These are phyloP conservation scores for Sphagnum magellanicum DNA, from an alignment of 228 moss, liverwort and hornwort species.

Conservation along the genomic window DNA sequence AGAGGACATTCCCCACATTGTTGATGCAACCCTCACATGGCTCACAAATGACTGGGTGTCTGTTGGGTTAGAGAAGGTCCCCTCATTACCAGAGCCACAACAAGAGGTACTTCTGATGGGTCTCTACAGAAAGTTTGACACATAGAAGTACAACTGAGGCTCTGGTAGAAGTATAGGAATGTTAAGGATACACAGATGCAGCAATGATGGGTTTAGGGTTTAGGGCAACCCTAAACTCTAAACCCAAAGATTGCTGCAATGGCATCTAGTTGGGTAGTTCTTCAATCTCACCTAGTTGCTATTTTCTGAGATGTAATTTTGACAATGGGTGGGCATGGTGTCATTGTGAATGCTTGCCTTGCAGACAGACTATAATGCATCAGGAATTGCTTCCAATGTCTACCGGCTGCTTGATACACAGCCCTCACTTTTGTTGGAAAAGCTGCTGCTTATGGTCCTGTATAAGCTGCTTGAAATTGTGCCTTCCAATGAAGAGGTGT, in stretches of 20 bases:
- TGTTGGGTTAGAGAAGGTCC: slow-evolving; percentile 11
- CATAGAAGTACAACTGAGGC: too few species aligned
- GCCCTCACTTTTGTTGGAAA: slow-evolving; percentile 14
- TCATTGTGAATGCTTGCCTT: too few species aligned
- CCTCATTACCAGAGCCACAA: slow-evolving; percentile 2
- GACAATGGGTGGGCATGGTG: too few species aligned
- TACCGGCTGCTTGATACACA: slow-evolving; percentile 25
- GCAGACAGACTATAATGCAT: slow-evolving; percentile 26
- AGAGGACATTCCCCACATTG: slow-evolving; percentile 32
- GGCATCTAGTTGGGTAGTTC: too few species aligned
- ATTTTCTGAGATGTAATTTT: too few species aligned
- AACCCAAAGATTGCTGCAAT: too few species aligned
- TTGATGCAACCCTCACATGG: slow-evolving; percentile 53
- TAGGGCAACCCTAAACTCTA: not conserved
- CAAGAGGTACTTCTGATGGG: slow-evolving; percentile 4
- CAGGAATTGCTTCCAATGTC: slow-evolving; percentile 13
- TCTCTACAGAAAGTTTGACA: too few species aligned
- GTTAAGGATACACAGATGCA: too few species aligned
- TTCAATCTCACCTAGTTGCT: too few species aligned
- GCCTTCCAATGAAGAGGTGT: slow-evolving; percentile 24
- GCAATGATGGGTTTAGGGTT: too few species aligned
- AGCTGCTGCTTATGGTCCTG: slow-evolving; percentile 34
- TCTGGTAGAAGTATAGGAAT: too few species aligned
- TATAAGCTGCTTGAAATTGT: slow-evolving; percentile 30
- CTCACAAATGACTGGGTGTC: slow-evolving; percentile 45